Evolutionary conservation across 768 basidiomycete species (phyloP).

Genomic region (Calocera viscosa): DNA sequence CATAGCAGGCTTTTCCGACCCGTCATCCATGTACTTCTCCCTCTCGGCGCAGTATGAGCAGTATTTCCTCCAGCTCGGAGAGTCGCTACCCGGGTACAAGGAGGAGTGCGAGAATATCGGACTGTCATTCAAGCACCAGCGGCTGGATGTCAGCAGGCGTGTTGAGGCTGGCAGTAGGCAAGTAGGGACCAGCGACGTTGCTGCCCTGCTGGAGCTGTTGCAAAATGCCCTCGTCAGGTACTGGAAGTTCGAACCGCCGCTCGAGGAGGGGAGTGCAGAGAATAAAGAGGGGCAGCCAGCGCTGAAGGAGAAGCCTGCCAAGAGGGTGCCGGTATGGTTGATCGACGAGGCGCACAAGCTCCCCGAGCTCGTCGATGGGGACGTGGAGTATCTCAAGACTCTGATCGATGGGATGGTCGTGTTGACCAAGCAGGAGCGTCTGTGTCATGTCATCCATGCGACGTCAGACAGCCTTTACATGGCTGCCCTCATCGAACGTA

Average conservation of each 20-base stretch:
- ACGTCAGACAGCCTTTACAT: slow-evolving; percentile 79
- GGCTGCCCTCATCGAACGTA: slow-evolving; percentile 71
- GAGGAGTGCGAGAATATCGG: slow-evolving; percentile 57
- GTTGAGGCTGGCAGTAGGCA: slow-evolving; percentile 35
- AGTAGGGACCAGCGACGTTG: slow-evolving; percentile 66
- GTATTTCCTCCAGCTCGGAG: slow-evolving; percentile 57
- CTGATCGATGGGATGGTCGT: slow-evolving; percentile 77
- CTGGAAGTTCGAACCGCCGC: slow-evolving; percentile 47
- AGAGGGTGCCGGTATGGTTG: slow-evolving; percentile 69
- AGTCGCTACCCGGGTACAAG: slow-evolving; percentile 47
- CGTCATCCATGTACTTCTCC: slow-evolving; percentile 62
- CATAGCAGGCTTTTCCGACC: slow-evolving; percentile 72
- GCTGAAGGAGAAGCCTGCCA: slow-evolving; percentile 22
- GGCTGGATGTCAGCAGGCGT: slow-evolving; percentile 57
- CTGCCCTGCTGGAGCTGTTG: slow-evolving; percentile 73
- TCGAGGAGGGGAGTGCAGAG: slow-evolving; percentile 23
- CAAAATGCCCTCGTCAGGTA: slow-evolving; percentile 66
- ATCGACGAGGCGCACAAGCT: slow-evolving; percentile 80
- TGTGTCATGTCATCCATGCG: slow-evolving; percentile 71
- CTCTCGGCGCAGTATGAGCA: slow-evolving; percentile 71
- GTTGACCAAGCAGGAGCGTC: slow-evolving; percentile 73
- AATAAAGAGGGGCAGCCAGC: slow-evolving; percentile 17
- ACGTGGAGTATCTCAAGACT: slow-evolving; percentile 69
- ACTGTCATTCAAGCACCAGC: slow-evolving; percentile 74
- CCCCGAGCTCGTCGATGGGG: slow-evolving; percentile 33